Base-by-base conservation (phyloP, 495 filamentous ascomycete genomes). In the Parachaetomium inaequale region DNA sequence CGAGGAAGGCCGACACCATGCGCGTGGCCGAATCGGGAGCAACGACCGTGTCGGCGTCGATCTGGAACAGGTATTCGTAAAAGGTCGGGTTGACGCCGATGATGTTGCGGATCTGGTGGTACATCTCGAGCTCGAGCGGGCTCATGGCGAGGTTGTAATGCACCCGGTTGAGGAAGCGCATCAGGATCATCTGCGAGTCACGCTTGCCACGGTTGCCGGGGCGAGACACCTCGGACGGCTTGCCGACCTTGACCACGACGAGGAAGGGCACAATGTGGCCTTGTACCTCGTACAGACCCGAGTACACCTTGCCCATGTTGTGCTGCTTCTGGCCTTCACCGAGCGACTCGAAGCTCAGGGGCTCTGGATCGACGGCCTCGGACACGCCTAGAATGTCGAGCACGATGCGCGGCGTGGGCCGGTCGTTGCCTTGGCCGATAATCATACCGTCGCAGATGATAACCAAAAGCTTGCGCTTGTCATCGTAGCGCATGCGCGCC, bases 241-340 rank as follows among this genome's bases (percentile, higher is more conserved):
- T 98, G 68, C 94, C 94, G 68, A 97, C 85, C 78, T 99, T 99
- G 75, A 96, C 92, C 32, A 99, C 82, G 55, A 99, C 95, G 66
- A 99, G 70, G 85, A 95, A 99, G 50, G 94, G 94, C 25, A 99
- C 94, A 64, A 99, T 96, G 71, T 98, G 93, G 65, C 94, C 94
- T 69, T 96, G 91, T 19, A 96, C 92, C 74, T 99, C 94, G 74
- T 98, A 99, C 46, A 99, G 79, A 65, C 94, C 94, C 36, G 93
- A 97, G 79, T 98, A 99, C 53, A 97, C 85, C 73, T 99, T 99
- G 68, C 88, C 95, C 92, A 97, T 97, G 72, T 99, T 99, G 80
- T 97, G 95, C 74, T 96, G 94, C 74, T 92, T 96, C 79, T 89
- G 87, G 67, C 94, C 95, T 76, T 98, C 93, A 55, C 94, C 94